Conservation (phyloP, 495 filamentous ascomycete species). For the Oidiodendron maius region DNA sequence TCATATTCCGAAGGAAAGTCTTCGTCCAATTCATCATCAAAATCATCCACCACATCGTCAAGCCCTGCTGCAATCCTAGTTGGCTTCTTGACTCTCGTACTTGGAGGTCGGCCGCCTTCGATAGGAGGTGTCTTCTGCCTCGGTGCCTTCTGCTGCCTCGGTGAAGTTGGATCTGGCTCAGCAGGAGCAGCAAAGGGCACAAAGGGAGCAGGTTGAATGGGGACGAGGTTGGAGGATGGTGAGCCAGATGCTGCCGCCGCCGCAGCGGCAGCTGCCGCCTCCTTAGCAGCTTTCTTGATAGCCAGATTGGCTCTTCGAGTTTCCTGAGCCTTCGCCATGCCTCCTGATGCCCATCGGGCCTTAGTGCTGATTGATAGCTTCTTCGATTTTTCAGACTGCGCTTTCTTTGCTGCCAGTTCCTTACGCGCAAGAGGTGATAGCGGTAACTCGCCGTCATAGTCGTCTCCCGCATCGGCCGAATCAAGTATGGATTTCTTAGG, state of each 20-base stretch:
- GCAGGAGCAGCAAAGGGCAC: not conserved
- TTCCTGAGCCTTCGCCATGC: conserved; percentile 10
- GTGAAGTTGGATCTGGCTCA: not conserved
- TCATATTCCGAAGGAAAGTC: conserved; percentile 14
- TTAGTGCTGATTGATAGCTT: not conserved
- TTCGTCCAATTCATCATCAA: conserved; percentile 1
- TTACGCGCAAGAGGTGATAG: not conserved
- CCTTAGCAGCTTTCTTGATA: conserved; percentile 7
- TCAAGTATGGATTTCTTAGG: not conserved
- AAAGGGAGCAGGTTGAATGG: not conserved
- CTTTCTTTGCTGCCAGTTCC: not conserved
- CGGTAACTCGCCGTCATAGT: not conserved
- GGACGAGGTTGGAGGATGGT: not conserved
- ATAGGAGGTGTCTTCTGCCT: not conserved
- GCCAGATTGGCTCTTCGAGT: conserved; percentile 8
- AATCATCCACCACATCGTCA: conserved; percentile 8
- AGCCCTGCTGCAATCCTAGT: conserved; percentile 1
- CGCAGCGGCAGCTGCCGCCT: not conserved
- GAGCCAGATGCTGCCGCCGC: not conserved
- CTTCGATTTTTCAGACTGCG: not conserved
- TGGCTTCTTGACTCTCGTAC: conserved; percentile 6
- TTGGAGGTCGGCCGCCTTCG: not conserved
- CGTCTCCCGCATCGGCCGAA: not conserved
- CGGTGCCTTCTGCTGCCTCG: not conserved
- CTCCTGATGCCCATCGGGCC: conserved; percentile 7